Percentiles rank a stretch among this genome's conserved stretches.
phyloP scores from a whole-genome alignment of 306 rosid genomes.

The Castanea sativa region DNA sequence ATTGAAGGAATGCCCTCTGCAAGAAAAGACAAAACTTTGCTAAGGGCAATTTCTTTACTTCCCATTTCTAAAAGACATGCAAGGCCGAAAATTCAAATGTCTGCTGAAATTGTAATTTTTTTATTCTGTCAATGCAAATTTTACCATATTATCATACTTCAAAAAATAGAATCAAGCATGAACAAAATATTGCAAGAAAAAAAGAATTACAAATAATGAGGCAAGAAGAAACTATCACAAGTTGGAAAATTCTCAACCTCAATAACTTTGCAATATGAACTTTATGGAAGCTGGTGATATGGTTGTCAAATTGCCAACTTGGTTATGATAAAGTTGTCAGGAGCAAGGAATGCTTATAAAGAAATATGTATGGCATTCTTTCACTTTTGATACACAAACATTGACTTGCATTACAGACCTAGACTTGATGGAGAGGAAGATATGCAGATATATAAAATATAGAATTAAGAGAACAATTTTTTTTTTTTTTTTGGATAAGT shows the following conservation, averaged over 20 bases:
- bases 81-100: background rate
- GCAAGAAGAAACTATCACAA: background rate
- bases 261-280: background rate
- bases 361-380: background rate
- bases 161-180: background rate
- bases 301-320: background rate
- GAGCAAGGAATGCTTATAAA: background rate
- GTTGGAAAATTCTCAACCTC: background rate
- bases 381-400: background rate
- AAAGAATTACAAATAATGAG: background rate
- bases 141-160: background rate
- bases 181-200: background rate
- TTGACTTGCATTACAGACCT: background rate
- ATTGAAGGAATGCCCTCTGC: constrained; percentile 92
- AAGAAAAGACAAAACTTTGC: constrained; percentile 26
- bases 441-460: background rate
- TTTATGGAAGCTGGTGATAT: background rate
- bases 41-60: constrained; percentile 9
- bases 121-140: background rate
- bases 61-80: background rate
- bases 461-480: background rate
- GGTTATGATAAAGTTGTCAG: background rate
- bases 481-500: too few species aligned
- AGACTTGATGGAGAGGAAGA: background rate
- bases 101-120: background rate